Conservation (phyloP, 2,329 filamentous ascomycete genomes). For the Pseudogymnoascus destructans region DNA sequence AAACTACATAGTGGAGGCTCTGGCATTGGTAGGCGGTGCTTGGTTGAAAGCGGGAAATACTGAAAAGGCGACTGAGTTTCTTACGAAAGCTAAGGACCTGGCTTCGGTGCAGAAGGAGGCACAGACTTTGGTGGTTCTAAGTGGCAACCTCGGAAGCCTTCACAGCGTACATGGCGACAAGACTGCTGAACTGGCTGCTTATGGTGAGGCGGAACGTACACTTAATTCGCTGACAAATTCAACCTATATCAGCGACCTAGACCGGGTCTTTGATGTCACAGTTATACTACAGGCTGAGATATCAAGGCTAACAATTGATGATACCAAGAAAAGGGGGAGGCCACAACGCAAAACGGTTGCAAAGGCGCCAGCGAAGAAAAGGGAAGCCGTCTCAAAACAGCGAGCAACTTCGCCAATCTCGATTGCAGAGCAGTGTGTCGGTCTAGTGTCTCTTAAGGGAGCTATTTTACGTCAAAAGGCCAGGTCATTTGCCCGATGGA, state of each 20-base stretch:
- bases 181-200: slow-evolving; percentile 35
- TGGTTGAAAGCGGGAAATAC: slow-evolving; percentile 45
- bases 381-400: slow-evolving; percentile 15
- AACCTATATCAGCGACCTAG: slow-evolving; percentile 22
- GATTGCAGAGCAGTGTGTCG: slow-evolving; percentile 24
- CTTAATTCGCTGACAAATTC: slow-evolving; percentile 32
- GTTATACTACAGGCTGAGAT: slow-evolving; percentile 18
- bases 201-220: slow-evolving; percentile 34
- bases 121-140: slow-evolving; percentile 35
- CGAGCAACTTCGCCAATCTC: slow-evolving; percentile 14
- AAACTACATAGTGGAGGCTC: slow-evolving; percentile 38
- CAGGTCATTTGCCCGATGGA: slow-evolving; percentile 29
- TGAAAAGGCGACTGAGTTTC: slow-evolving; percentile 42
- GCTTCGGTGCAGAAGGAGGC: slow-evolving; percentile 35
- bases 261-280: slow-evolving; percentile 15
- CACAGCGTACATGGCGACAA: slow-evolving; percentile 34
- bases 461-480: slow-evolving; percentile 39
- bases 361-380: slow-evolving; percentile 19
- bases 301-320: slow-evolving; percentile 23
- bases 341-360: slow-evolving; percentile 21
- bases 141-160: slow-evolving; percentile 43
- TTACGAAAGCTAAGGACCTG: slow-evolving; percentile 39
- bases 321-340: slow-evolving; percentile 22
- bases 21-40: slow-evolving; percentile 42
- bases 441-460: slow-evolving; percentile 31